Conservation (phyloP, 495 filamentous ascomycete species). For the Aspergillus steynii region DNA sequence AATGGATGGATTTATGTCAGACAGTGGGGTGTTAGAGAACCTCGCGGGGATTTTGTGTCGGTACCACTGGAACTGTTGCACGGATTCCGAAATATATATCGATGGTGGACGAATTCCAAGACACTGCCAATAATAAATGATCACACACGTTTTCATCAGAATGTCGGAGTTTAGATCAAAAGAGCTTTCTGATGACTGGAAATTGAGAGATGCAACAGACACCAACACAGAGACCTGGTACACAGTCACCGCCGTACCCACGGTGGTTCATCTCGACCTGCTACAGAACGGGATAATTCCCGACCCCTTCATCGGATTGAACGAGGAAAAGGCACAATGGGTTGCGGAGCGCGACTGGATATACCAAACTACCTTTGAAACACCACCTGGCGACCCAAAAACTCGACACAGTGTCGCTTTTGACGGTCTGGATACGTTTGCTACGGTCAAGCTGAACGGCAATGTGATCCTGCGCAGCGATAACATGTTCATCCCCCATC, state of each 20-base stretch:
- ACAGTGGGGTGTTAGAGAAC: no score
- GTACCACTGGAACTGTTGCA: no score
- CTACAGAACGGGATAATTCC: constrained; percentile 57
- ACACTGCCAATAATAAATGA: no score
- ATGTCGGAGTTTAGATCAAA: neutral
- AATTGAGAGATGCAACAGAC: constrained; percentile 6
- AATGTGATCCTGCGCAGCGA: constrained; percentile 60
- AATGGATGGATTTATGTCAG: no score
- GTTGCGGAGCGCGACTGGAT: constrained; percentile 68
- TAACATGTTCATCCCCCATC: constrained; percentile 72
- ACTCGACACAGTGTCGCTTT: constrained; percentile 6
- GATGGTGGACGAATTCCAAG: no score
- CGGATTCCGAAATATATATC: no score
- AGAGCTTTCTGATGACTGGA: constrained; percentile 3
- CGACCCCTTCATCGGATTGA: constrained; percentile 67
- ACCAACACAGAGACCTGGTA: constrained; percentile 7
- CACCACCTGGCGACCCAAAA: neutral
- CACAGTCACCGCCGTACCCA: constrained; percentile 10
- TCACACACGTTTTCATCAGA: neutral
- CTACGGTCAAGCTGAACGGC: constrained; percentile 66
- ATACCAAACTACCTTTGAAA: constrained; percentile 26
- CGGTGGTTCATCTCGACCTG: constrained; percentile 65
- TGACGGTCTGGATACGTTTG: constrained; percentile 56
- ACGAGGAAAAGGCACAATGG: constrained; percentile 73
- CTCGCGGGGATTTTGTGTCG: no score